Conservation (phyloP, 768 basidiomycete species). For the Mycena vulgaris region DNA sequence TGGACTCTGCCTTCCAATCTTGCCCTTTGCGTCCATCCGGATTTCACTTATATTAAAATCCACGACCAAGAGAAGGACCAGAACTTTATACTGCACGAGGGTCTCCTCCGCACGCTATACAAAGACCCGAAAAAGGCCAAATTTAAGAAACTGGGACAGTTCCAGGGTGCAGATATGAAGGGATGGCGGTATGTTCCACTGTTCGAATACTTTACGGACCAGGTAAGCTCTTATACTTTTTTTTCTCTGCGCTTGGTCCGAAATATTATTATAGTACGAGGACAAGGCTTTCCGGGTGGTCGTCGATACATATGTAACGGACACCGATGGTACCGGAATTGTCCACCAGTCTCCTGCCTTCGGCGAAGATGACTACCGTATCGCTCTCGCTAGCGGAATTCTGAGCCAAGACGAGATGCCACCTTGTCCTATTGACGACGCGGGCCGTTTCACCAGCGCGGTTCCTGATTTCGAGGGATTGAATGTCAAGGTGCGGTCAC, state of each 20-base stretch:
- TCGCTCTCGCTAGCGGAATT: slow-evolving; percentile 88
- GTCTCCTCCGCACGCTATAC: slow-evolving; percentile 88
- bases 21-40: slow-evolving; percentile 95
- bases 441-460: slow-evolving; percentile 88
- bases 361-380: slow-evolving; percentile 98
- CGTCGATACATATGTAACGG: slow-evolving; percentile 93
- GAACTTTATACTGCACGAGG: slow-evolving; percentile 94
- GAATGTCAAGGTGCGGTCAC: slow-evolving; percentile 83
- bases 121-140: slow-evolving; percentile 98
- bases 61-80: slow-evolving; percentile 88
- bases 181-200: slow-evolving; percentile 96
- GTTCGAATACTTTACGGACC: slow-evolving; percentile 97
- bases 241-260: background rate
- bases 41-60: slow-evolving; percentile 97
- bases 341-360: slow-evolving; percentile 99
- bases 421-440: slow-evolving; percentile 95
- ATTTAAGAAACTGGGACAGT: slow-evolving; percentile 91
- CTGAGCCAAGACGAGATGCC: slow-evolving; percentile 93
- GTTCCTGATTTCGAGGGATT: slow-evolving; percentile 92
- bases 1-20: slow-evolving; percentile 99
- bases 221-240: slow-evolving; percentile 62
- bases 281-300: slow-evolving; percentile 93
- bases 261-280: slow-evolving; percentile 72
- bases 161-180: slow-evolving; percentile 93
- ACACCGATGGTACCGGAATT: slow-evolving; percentile 95